Base-by-base conservation (phyloP, 2,329 filamentous ascomycete species). In the Ceratocystis eucalypticola region DNA sequence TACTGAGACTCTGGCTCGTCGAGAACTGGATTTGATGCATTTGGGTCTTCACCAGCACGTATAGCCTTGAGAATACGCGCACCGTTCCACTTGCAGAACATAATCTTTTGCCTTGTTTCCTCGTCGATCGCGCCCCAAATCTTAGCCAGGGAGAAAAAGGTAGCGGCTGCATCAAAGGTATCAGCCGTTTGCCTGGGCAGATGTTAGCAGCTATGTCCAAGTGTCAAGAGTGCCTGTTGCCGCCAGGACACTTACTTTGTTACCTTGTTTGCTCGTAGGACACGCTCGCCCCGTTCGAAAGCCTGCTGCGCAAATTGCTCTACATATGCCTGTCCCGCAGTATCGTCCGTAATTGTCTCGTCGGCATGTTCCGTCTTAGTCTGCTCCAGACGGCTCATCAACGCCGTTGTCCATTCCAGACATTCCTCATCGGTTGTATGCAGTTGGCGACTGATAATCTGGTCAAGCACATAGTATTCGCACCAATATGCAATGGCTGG, bases 71-170 rank as follows among this genome's bases (percentile, higher is more conserved):
- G 81, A 72, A 99, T 99, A 67, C 94, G 85, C 45, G 93, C 79
- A 1, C 93, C 92, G 74, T 97, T 95, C 82, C 90, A 99, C 76
- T 97, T 99, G 53, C 93, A 91, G 74, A 90, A 99, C 75, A 95
- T 96, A 76, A 93, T 91, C 79, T 96, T 97, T 65, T 91, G 84
- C 48, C 85, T 80, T 22, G 87, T 84, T 72, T 97, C 91, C 0
- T 83, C 77, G 44, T 96, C 89, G 10, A 87, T 78, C 0, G 83
- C 76, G 5, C 85, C 87, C 91, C 93, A 99, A 72, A 96, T 88
- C 69, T 87, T 87, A 66, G 90, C 82, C 4, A 97, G 80, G 70
- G 96, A 91, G 72, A 97, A 86, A 75, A 99, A 97, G 0, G 91
- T 96, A 0, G 90, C 87, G 0, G 94, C 90, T 1, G 95, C 94